Percentiles rank a stretch among this genome's conserved stretches.
phyloP scores from a whole-genome alignment of 1,284 basidiomycete genomes.

The Mycena sp. region DNA sequence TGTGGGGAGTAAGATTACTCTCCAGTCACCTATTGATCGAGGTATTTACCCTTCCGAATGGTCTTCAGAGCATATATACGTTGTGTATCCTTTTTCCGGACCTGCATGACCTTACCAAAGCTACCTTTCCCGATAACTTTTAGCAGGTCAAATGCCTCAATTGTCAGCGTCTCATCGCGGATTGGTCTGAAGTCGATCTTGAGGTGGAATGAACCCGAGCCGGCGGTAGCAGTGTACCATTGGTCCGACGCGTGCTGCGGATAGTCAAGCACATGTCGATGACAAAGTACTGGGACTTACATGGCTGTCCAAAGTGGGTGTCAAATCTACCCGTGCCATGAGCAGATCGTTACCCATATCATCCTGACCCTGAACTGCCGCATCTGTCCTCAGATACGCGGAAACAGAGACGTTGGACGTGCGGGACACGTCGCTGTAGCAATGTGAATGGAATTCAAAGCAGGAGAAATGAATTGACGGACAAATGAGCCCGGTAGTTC shows the following conservation, averaged over 20 bases:
- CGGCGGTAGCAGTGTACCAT: conserved; percentile 90
- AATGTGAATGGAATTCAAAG: conserved; percentile 5
- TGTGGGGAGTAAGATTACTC: conserved; percentile 24
- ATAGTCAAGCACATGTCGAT: conserved; percentile 3
- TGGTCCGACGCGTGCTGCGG: conserved; percentile 77
- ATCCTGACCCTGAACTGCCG: conserved; percentile 68
- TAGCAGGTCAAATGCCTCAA: conserved; percentile 32
- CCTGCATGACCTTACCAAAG: conserved; percentile 99
- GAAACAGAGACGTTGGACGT: conserved; percentile 92
- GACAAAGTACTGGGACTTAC: conserved; percentile 51
- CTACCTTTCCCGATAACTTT: conserved; percentile 42
- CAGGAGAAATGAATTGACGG: conserved; percentile 43
- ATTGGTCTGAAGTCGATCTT: conserved; percentile 94
- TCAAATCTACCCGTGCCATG: conserved; percentile 91
- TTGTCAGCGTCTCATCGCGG: conserved; percentile 82
- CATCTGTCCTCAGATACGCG: conserved; percentile 85
- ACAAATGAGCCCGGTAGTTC: conserved; percentile 99
- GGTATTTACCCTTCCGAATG: conserved; percentile 80
- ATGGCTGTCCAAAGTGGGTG: conserved; percentile 85
- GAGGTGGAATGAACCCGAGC: conserved; percentile 93
- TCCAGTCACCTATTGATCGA: too few relatives aligned
- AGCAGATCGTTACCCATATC: conserved; percentile 91
- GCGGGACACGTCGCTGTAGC: conserved; percentile 83
- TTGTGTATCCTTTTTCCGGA: conserved; percentile 97
- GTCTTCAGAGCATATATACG: conserved; percentile 99